These are phyloP conservation scores for Selaginella moellendorffii DNA, from an alignment of 75 land plant species.

Conservation along the genomic window DNA sequence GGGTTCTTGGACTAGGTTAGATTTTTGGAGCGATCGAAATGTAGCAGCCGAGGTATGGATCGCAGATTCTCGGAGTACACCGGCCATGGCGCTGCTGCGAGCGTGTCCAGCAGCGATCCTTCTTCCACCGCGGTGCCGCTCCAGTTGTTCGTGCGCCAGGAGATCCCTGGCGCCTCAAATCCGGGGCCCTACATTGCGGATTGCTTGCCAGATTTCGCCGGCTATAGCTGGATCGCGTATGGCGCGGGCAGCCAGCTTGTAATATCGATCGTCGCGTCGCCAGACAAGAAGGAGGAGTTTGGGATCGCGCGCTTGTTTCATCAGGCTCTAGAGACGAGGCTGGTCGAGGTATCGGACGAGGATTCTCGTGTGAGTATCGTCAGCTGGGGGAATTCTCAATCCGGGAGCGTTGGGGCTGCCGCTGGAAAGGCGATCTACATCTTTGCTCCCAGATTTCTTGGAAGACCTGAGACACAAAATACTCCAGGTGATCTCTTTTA, in stretches of 20 bases:
- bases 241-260: conserved; percentile 63
- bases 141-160: background rate
- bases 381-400: conserved; percentile 8
- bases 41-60: background rate
- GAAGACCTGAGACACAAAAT: background rate
- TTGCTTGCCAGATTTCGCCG: conserved; percentile 59
- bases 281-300: conserved; percentile 26
- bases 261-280: conserved; percentile 57
- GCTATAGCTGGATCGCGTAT: conserved; percentile 80
- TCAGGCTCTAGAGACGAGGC: conserved; percentile 31
- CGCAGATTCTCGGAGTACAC: background rate
- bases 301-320: conserved; percentile 46
- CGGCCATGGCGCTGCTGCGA: background rate
- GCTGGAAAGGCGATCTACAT: background rate
- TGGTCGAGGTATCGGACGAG: background rate
- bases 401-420: background rate
- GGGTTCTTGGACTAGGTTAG: background rate
- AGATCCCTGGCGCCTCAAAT: background rate
- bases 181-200: conserved; percentile 35
- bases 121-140: background rate
- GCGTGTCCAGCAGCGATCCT: background rate
- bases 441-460: background rate
- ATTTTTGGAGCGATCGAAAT: background rate
- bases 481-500: background rate
- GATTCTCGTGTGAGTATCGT: conserved; percentile 4